Base-by-base conservation (phyloP, 805 yeast species). In the Schizosaccharomyces osmophilus region DNA sequence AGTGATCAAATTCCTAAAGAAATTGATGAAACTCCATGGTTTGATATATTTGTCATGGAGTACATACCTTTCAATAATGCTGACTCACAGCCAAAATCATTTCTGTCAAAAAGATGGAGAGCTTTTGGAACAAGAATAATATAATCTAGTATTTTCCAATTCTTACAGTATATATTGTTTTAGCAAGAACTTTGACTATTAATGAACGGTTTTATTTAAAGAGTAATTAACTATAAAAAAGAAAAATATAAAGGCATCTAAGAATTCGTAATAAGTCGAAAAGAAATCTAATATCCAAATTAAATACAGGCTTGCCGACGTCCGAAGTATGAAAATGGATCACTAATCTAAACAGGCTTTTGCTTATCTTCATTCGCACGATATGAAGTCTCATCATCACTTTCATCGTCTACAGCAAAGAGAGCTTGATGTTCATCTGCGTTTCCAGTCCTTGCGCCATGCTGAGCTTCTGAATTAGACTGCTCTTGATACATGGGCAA, bases 381-480 rank as follows among this genome's bases (percentile, higher is more conserved):
- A 19, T n/a, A 19, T 2, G 51, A 17, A 24, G 51, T 29, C 3
- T 57, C 60, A 8, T 57, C 60, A 41, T 57, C 60, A 36, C 48
- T 57, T 29, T 57, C 60, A 41, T 57, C 60, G 60, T 57, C 60
- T 8, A 57, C 60, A 57, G 60, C 60, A 26, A 57, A 57, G 26
- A 57, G 60, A 36, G 43, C 60, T 29, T 57, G 48, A 41, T 41
- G 60, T 6, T 41, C 48, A 36, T 41, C 60, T 8, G 59, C 41
- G n/a, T 26, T 55, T 6, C 41, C 59, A 24, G 13, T 19, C 11
- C 19, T 17, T 6, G 32, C 3, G 4, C 22, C 22, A 31, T 19
- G 59, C 32, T 36, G 19, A 31, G 59, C 59, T 55, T 19, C 29
- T 8, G 41, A 55, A n/a, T 4, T 19, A 15, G 36, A 15, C 26